These are phyloP conservation scores for Penicillium canariense DNA, from an alignment of 495 filamentous ascomycete species.

Conservation along the genomic window DNA sequence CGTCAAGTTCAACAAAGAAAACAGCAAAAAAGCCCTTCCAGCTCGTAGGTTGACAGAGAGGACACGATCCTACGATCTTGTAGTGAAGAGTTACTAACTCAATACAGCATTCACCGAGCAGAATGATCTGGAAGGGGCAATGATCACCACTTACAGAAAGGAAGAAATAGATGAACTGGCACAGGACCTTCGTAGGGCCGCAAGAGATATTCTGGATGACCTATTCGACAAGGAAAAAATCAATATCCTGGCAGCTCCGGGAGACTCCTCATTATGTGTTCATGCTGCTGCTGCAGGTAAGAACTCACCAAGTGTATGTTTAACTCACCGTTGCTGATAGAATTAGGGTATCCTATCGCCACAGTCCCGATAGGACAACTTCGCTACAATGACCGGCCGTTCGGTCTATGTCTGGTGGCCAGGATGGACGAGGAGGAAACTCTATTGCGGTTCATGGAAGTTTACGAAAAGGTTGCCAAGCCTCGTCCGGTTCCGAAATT, in stretches of 20 bases:
- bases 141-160: slow-evolving; percentile 14
- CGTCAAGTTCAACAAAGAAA: slow-evolving; percentile 1
- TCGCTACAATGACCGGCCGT: slow-evolving; percentile 32
- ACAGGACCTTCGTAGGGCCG: slow-evolving; percentile 8
- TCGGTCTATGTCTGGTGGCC: slow-evolving; percentile 31
- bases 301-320: neutral
- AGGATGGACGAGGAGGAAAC: slow-evolving; percentile 20
- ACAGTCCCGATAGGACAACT: slow-evolving; percentile 32
- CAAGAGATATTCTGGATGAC: slow-evolving; percentile 12
- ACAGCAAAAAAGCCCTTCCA: slow-evolving; percentile 4
- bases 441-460: slow-evolving; percentile 28
- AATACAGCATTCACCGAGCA: slow-evolving; percentile 1
- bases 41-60: neutral
- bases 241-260: slow-evolving; percentile 29
- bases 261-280: slow-evolving; percentile 28
- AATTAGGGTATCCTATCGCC: slow-evolving; percentile 33
- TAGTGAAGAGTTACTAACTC: neutral
- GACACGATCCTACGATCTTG: neutral
- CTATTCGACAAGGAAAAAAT: slow-evolving; percentile 21
- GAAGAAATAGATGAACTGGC: slow-evolving; percentile 10
- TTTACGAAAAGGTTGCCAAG: slow-evolving; percentile 21
- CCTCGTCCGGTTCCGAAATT: slow-evolving; percentile 19
- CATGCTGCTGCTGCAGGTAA: slow-evolving; percentile 31
- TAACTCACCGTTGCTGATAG: slow-evolving; percentile 4
- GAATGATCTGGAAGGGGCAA: slow-evolving; percentile 9